Evolutionary conservation across 2,329 filamentous ascomycete species (phyloP).

Genomic region (Corniculantispora saksenae): DNA sequence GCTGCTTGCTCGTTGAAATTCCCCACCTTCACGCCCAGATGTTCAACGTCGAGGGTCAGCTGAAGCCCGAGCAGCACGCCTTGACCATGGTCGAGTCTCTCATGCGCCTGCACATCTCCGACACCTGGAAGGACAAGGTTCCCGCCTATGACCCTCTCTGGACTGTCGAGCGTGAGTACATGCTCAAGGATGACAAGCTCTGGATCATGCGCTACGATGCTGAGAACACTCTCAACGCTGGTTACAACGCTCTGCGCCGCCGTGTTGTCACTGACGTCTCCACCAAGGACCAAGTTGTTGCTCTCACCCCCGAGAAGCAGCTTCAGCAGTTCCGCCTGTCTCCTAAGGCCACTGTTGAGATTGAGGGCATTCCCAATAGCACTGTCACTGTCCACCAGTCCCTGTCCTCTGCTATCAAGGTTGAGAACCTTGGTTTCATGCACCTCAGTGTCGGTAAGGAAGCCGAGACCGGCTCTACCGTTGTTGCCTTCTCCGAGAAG

Average conservation of each 20-base stretch:
- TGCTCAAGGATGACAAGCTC: constrained; percentile 18
- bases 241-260: constrained; percentile 21
- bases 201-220: constrained; percentile 19
- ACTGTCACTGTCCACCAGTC: constrained; percentile 17
- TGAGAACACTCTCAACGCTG: constrained; percentile 14
- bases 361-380: constrained; percentile 11
- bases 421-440: constrained; percentile 18
- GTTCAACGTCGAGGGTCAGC: constrained; percentile 18
- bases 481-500: constrained; percentile 16
- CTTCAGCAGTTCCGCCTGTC: constrained; percentile 20
- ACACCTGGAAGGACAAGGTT: constrained; percentile 19
- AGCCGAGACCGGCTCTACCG: constrained; percentile 10
- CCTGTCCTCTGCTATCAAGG: constrained; percentile 12
- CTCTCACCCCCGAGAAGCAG: constrained; percentile 15
- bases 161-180: constrained; percentile 20
- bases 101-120: constrained; percentile 17
- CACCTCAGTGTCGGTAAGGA: constrained; percentile 16
- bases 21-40: constrained; percentile 16
- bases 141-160: constrained; percentile 18
- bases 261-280: constrained; percentile 17
- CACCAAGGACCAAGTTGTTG: constrained; percentile 15
- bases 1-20: constrained; percentile 18
- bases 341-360: constrained; percentile 16
- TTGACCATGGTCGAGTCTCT: constrained; percentile 13
- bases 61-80: constrained; percentile 18